Evolutionary conservation across 2,329 filamentous ascomycete genomes (phyloP).

Genomic region (Dothistroma septosporum): DNA sequence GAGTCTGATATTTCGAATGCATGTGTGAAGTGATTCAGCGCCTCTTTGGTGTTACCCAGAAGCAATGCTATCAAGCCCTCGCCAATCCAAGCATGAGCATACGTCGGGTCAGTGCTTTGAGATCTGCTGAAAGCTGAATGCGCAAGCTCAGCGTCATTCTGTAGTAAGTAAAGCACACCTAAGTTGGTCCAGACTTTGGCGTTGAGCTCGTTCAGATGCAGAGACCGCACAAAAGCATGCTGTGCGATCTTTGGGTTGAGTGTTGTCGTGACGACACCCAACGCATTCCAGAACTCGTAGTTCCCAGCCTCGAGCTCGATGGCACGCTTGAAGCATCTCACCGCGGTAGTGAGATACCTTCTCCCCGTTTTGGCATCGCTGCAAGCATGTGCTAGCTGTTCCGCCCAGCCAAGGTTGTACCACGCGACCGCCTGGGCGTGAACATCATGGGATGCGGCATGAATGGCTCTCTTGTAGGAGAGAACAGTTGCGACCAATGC

Average conservation of each 20-base stretch:
- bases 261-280: conserved; percentile 83
- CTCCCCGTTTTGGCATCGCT: conserved; percentile 56
- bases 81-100: conserved; percentile 87
- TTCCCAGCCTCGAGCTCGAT: conserved; percentile 95
- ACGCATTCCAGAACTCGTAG: conserved; percentile 92
- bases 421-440: conserved; percentile 93
- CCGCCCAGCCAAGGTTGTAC: conserved; percentile 95
- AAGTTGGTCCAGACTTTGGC: conserved; percentile 84
- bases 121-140: conserved; percentile 86
- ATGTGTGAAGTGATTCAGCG: conserved; percentile 81
- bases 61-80: conserved; percentile 81
- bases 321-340: conserved; percentile 88
- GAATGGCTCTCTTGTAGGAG: conserved; percentile 80
- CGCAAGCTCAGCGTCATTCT: conserved; percentile 79
- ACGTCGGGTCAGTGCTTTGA: conserved; percentile 92
- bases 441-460: conserved; percentile 65
- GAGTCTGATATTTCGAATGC: conserved; percentile 89
- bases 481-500: conserved; percentile 64
- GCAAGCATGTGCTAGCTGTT: conserved; percentile 71
- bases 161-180: conserved; percentile 76
- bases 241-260: conserved; percentile 85
- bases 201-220: conserved; percentile 87
- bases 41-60: conserved; percentile 70
- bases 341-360: conserved; percentile 72
- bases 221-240: conserved; percentile 84